Evolutionary conservation across 2,329 filamentous ascomycete genomes (phyloP).

Genomic region (Penicillium sp.): DNA sequence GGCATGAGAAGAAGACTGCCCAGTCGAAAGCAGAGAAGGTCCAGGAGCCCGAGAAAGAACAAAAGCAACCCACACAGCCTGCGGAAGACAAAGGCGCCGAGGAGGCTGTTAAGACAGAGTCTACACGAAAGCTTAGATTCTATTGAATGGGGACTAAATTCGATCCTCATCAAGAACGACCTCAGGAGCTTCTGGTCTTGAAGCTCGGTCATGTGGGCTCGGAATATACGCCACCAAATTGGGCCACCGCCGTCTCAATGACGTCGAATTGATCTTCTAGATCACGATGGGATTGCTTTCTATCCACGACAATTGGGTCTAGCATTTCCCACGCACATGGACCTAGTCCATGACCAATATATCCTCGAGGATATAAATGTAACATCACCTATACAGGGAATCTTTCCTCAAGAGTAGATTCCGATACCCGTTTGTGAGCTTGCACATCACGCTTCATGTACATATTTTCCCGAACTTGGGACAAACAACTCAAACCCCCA

Average conservation of each 20-base stretch:
- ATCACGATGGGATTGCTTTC: background rate
- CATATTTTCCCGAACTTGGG: background rate
- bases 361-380: constrained; percentile 1
- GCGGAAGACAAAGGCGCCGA: constrained; percentile 18
- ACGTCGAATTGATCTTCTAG: background rate
- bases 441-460: constrained; percentile 4
- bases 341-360: background rate
- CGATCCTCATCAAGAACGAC: background rate
- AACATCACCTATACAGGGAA: constrained; percentile 8
- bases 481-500: background rate
- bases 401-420: background rate
- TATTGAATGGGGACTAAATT: constrained; percentile 21
- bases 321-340: background rate
- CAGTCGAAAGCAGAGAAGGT: constrained; percentile 10
- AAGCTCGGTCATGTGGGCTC: background rate
- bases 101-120: constrained; percentile 12
- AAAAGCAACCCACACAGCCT: constrained; percentile 10
- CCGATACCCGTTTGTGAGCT: constrained; percentile 6
- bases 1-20: constrained; percentile 32
- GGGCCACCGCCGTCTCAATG: background rate
- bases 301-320: background rate
- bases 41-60: constrained; percentile 8
- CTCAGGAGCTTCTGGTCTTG: background rate
- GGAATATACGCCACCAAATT: background rate
- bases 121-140: constrained; percentile 32